Evolutionary conservation across 169 alveolate genomes (phyloP).

Genomic region (Sarcocystis neurona): DNA sequence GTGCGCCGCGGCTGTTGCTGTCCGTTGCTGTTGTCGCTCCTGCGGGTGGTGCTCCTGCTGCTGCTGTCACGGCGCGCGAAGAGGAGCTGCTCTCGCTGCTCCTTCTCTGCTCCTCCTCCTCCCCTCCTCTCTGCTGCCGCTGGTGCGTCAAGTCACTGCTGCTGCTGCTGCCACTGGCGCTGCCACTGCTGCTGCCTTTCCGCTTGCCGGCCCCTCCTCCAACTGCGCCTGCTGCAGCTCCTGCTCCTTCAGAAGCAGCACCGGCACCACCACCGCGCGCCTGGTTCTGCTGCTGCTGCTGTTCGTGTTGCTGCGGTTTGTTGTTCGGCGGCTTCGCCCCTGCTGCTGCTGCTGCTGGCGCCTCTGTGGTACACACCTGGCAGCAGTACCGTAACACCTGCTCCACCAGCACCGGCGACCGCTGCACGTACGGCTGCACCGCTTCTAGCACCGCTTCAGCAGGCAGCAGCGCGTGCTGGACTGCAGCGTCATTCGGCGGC

Average conservation of each 20-base stretch:
- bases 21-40: constrained; percentile 4
- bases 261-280: background rate
- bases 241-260: background rate
- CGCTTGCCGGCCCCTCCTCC: background rate
- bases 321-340: too few species aligned
- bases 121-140: background rate
- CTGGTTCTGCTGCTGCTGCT: constrained; percentile 26
- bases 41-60: background rate
- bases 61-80: background rate
- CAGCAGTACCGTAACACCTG: constrained; percentile 54
- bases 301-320: constrained; percentile 8
- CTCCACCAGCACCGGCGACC: constrained; percentile 52
- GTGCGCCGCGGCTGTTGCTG: constrained; percentile 46
- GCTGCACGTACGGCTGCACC: constrained; percentile 39
- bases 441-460: constrained; percentile 42
- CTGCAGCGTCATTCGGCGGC: constrained; percentile 23
- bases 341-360: constrained; percentile 6
- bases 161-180: background rate
- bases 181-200: too few species aligned
- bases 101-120: background rate
- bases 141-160: constrained; percentile 11
- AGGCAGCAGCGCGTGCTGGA: constrained; percentile 46
- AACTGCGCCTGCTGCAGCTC: background rate
- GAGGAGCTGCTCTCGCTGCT: constrained; percentile 6
- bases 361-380: constrained; percentile 36